Evolutionary conservation across 441 rosid species (phyloP).

Genomic region (Dalechampia spathulata): DNA sequence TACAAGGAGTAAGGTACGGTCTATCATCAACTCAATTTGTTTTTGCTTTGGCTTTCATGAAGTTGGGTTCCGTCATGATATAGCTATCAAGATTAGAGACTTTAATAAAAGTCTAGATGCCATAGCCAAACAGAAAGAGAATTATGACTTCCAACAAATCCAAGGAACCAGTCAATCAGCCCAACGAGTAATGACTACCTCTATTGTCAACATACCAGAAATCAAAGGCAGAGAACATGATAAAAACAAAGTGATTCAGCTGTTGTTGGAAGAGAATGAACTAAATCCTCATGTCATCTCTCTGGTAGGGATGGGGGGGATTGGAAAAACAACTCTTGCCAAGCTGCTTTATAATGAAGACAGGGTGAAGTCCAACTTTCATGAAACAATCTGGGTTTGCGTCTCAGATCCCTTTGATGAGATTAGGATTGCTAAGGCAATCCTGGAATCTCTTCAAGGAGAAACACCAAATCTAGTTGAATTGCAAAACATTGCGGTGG

Average conservation of each 20-base stretch:
- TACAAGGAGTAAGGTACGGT: constrained; percentile 8
- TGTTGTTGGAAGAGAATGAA: not conserved
- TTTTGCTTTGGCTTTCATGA: not conserved
- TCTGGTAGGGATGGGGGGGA: constrained; percentile 1
- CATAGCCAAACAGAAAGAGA: constrained; percentile 6
- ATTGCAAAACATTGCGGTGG: not conserved
- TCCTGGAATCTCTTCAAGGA: not conserved
- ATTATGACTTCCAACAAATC: not conserved
- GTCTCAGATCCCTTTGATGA: constrained; percentile 1
- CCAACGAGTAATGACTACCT: not conserved
- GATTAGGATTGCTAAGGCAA: not conserved
- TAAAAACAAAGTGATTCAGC: not conserved
- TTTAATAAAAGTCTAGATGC: constrained; percentile 1
- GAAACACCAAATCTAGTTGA: not conserved
- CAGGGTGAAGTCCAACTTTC: not conserved
- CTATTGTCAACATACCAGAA: not conserved
- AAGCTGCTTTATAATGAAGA: not conserved
- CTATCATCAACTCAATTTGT: not conserved
- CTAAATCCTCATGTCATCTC: not conserved
- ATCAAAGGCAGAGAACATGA: constrained; percentile 1
- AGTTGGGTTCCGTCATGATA: not conserved
- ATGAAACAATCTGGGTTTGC: not conserved
- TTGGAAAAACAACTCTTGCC: not conserved
- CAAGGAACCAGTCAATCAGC: not conserved
- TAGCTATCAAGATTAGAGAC: constrained; percentile 4